Percentiles rank a stretch among this genome's conserved stretches.
phyloP scores from a whole-genome alignment of 2,329 filamentous ascomycete genomes.

The Camptophora hylomeconis region DNA sequence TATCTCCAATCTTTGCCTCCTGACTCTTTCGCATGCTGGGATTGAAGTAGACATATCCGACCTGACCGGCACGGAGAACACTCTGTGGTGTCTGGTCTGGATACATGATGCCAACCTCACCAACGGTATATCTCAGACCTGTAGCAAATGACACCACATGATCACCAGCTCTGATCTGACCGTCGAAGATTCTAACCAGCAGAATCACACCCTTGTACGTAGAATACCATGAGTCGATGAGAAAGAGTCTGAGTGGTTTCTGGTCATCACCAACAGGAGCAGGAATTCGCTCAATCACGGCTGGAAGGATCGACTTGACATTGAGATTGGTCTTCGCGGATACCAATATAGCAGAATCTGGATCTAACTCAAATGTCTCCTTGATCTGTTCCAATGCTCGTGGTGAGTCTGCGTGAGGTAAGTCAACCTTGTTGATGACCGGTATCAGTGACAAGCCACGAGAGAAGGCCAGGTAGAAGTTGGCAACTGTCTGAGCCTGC shows the following conservation, averaged over 20 bases:
- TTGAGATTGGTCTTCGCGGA: constrained; percentile 92
- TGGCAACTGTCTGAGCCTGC: constrained; percentile 95
- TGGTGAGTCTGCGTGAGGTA: constrained; percentile 76
- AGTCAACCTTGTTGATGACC: constrained; percentile 92
- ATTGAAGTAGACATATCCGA: constrained; percentile 95
- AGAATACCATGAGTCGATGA: constrained; percentile 98
- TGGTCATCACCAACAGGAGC: constrained; percentile 59
- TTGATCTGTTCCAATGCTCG: constrained; percentile 77
- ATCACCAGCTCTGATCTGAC: constrained; percentile 68
- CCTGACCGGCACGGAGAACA: constrained; percentile 74
- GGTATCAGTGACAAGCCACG: constrained; percentile 78
- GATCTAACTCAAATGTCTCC: constrained; percentile 75
- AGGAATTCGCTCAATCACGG: constrained; percentile 74
- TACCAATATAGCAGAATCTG: constrained; percentile 60
- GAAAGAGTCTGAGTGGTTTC: constrained; percentile 66
- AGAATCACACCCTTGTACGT: constrained; percentile 89
- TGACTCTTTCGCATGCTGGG: constrained; percentile 95
- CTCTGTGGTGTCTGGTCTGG: constrained; percentile 73
- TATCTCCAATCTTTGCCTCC: constrained; percentile 92
- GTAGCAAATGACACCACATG: constrained; percentile 81
- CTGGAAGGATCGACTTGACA: constrained; percentile 68
- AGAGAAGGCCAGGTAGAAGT: constrained; percentile 94
- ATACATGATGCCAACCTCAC: constrained; percentile 95
- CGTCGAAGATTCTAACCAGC: constrained; percentile 83
- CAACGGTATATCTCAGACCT: constrained; percentile 77